Evolutionary conservation across 1,139 yeast genomes (phyloP), one percentile per base, ranked within the genome.

Genomic region (Hyphopichia wangnamkhiaoensis): DNA sequence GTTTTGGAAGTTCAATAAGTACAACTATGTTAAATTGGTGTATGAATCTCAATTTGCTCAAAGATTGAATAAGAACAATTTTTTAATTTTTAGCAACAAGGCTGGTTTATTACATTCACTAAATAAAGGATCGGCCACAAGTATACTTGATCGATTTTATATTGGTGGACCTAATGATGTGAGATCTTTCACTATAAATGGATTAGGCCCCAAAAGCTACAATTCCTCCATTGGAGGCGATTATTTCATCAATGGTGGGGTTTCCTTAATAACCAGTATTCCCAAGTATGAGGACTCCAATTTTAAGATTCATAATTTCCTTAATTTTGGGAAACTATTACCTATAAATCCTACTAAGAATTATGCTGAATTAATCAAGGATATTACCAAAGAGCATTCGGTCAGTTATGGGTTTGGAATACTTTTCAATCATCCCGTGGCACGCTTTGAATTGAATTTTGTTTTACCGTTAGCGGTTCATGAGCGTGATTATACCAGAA

Each of bases 371-470:
- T 53, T 61, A 15, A 10, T 66, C 1, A 48, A 49, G n/a, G 48
- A 56, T 3, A 48, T 79, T 26, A 33, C 48, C 3, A 43, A 49
- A 10, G 66, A 68, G 36, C 54, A 61, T 36, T 79, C 89, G 2
- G 58, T 80, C 0, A 74, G 91, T 25, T 64, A 71, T 30, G 97
- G 97, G 1, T 46, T 82, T 40, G 98, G 98, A 1, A 48, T 93
- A 3, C 73, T 88, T 15, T 89, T 84, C 57, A 82, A 83, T 46
- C 96, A 90, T 56, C 95, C 96, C 1, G 79, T 81, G 61, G 98
- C 98, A 0, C 74, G 98, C 46, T 86, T 93, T 54, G 98, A 93
- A 62, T 75, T 93, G 49, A 91, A 90, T 58, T 82, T 91, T 49
- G 86, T 86, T 1, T 61, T 91, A 28, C 98, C 98, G 0, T 52